phyloP scores from a whole-genome alignment of 2,329 filamentous ascomycete genomes.

The Colletotrichum tropicicola region DNA sequence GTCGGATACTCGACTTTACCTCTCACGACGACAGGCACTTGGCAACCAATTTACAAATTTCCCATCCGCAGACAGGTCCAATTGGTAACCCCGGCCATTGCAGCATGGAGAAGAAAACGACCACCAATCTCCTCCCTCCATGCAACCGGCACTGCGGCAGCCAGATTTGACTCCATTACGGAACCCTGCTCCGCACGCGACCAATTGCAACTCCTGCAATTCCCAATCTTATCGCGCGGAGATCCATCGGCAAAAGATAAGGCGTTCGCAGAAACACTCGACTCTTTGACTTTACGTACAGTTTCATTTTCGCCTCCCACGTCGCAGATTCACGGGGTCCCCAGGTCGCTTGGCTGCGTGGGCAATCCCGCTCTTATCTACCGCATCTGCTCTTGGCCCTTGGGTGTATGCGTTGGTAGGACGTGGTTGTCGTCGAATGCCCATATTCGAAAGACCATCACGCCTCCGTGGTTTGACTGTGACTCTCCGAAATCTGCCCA shows the following conservation, averaged over 20 bases:
- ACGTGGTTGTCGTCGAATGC: no score
- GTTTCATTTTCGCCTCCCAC: neutral
- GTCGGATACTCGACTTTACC: neutral
- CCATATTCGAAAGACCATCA: no score
- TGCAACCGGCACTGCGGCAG: conserved; percentile 21
- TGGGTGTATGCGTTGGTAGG: no score
- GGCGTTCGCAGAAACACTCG: neutral
- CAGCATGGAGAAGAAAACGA: neutral
- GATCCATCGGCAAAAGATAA: conserved; percentile 13
- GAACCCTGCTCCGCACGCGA: neutral
- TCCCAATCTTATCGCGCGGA: conserved; percentile 1
- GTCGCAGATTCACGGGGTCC: conserved; percentile 10
- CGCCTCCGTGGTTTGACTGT: neutral
- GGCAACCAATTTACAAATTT: neutral
- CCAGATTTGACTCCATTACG: conserved; percentile 7
- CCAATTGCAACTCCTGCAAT: conserved; percentile 9
- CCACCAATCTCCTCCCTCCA: conserved; percentile 1
- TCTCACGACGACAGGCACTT: neutral
- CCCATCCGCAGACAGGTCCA: neutral
- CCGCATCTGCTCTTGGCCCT: neutral
- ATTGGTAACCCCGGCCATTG: neutral
- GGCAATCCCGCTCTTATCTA: conserved; percentile 12
- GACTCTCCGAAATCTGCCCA: neutral
- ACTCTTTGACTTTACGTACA: conserved; percentile 2
- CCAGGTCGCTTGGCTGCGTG: neutral